phyloP scores from a whole-genome alignment of 106 monocot genomes.

The Acanthochlamys bracteata region DNA sequence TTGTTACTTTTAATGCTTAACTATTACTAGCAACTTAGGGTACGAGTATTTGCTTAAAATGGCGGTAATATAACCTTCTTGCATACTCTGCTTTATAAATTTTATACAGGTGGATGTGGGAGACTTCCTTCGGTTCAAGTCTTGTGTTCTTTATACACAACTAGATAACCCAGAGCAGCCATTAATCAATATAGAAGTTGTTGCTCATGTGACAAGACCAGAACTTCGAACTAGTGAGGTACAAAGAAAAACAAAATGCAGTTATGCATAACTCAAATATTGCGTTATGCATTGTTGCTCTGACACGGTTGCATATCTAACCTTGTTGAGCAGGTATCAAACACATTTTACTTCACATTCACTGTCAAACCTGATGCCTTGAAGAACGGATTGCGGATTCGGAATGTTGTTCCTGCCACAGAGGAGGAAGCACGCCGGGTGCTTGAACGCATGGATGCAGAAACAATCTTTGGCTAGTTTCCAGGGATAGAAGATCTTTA shows the following conservation, averaged over 20 bases:
- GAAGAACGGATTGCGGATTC: conserved; percentile 63
- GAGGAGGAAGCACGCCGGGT: conserved; percentile 91
- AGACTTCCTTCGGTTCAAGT: conserved; percentile 89
- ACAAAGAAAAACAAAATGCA: too few species aligned
- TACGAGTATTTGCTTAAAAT: too few species aligned
- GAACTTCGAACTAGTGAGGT: conserved; percentile 94
- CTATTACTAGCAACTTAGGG: too few species aligned
- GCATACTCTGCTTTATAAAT: too few species aligned
- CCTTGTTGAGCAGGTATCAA: conserved; percentile 54
- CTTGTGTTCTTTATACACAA: conserved; percentile 93
- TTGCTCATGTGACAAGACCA: conserved; percentile 91
- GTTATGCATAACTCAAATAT: too few species aligned
- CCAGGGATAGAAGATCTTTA: too few species aligned
- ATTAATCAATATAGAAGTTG: conserved; percentile 85
- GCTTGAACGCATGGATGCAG: conserved; percentile 85
- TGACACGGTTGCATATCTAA: background rate
- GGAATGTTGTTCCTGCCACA: conserved; percentile 87
- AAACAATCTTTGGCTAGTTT: conserved; percentile 28
- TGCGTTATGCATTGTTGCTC: background rate
- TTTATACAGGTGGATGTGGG: conserved; percentile 81
- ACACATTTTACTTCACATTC: conserved; percentile 97
- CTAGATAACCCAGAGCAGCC: conserved; percentile 71
- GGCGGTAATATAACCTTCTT: too few species aligned
- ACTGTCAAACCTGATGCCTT: conserved; percentile 46
- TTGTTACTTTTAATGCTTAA: too few species aligned